Base-by-base conservation (phyloP, 352 stramenopile genomes). In the Phytophthora citricola region DNA sequence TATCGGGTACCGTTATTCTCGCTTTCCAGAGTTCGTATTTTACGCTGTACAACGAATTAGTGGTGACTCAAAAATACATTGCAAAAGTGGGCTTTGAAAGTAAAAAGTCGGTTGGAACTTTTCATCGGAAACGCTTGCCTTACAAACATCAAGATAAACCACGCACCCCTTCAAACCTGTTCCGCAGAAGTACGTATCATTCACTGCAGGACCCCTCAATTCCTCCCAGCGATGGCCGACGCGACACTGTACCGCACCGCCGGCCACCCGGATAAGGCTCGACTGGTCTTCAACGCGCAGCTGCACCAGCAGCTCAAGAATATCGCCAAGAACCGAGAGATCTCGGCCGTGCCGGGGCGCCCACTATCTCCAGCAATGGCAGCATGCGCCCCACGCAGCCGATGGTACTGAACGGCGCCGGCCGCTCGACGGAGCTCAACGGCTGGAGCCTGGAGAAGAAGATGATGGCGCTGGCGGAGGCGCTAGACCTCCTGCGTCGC, bases 401-500 rank as follows among this genome's bases (percentile, higher is more conserved):
- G 12, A 74, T 82, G 61, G 58, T 75, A 49, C 60, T 79, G 55
- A 75, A 69, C 47, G 69, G 57, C 14, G 68, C 55, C 24, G 68
- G 69, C 5, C 78, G 73, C 52, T 73, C 79, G 5, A 78, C 76
- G 8, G 83, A 92, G 26, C 45, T 89, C 10, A 85, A 85, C 39
- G 86, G 83, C 5, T 95, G 87, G 87, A 88, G 87, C 40, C 67
- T 93, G 29, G 87, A 95, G 67, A 89, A 89, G 65, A 93, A 95
- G 63, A 84, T 93, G 67, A 50, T 83, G 48, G 53, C 80, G 38
- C 68, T 95, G 6, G 69, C 70, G 4, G 87, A 95, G 40, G 45
- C 84, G 26, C 81, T 86, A 22, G 72, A 81, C 20, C 71, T 92
- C 50, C 67, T 95, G 20, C 79, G 89, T 10, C 71, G 73, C 1